These are phyloP conservation scores for Amanita fuliginea DNA, from an alignment of 768 basidiomycete genomes.

Conservation along the genomic window DNA sequence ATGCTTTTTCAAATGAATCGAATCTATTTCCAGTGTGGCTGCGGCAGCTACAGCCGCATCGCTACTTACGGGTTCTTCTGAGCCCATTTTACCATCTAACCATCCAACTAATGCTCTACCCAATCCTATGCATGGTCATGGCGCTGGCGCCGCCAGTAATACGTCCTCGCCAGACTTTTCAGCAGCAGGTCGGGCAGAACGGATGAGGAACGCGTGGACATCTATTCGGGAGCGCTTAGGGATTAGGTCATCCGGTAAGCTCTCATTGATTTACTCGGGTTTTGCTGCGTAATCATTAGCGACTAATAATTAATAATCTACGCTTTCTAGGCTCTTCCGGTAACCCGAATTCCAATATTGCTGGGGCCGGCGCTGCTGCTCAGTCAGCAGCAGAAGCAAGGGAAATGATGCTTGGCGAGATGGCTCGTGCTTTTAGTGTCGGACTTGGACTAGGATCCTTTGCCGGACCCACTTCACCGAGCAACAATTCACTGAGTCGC, in stretches of 20 bases:
- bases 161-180: conserved; percentile 26
- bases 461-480: conserved; percentile 7
- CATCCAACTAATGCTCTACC: conserved; percentile 30
- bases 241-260: conserved; percentile 22
- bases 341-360: not conserved
- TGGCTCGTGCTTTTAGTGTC: conserved; percentile 71
- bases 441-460: conserved; percentile 42
- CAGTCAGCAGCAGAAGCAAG: conserved; percentile 35
- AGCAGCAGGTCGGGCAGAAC: conserved; percentile 24
- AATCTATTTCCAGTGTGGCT: conserved; percentile 46
- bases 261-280: conserved; percentile 6
- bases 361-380: not conserved
- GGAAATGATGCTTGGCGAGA: conserved; percentile 68
- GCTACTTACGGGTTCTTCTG: conserved; percentile 61
- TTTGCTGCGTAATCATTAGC: not conserved
- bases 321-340: not conserved
- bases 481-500: not conserved
- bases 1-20: not conserved
- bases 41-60: conserved; percentile 90
- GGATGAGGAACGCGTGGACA: conserved; percentile 59
- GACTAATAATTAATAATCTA: not conserved
- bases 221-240: conserved; percentile 60
- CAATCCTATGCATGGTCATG: conserved; percentile 21
- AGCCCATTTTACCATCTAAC: conserved; percentile 50
- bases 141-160: conserved; percentile 5